Percentiles rank a stretch among this genome's conserved stretches.
phyloP scores from a whole-genome alignment of 2,329 filamentous ascomycete genomes.

The Scedosporium aurantiacum region DNA sequence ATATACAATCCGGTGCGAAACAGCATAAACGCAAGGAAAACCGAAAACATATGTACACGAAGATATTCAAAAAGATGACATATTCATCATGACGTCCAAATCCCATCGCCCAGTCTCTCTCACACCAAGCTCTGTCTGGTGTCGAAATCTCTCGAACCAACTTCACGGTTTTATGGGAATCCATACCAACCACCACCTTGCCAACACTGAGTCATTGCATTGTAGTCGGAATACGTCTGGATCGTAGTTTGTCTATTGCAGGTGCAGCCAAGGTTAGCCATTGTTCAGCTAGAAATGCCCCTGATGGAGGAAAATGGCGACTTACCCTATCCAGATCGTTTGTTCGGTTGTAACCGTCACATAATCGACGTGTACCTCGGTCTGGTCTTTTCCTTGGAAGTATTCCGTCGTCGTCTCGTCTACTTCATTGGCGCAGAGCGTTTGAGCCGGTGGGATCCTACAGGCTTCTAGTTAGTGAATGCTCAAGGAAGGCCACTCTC shows the following conservation, averaged over 20 bases:
- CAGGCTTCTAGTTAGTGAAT: neutral
- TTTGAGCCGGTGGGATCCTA: conserved; percentile 3
- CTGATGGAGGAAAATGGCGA: neutral
- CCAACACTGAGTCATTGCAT: conserved; percentile 7
- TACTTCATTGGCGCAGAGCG: conserved; percentile 2
- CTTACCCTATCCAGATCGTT: conserved; percentile 6
- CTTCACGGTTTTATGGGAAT: neutral
- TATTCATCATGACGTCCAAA: too few species aligned
- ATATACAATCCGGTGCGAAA: too few species aligned
- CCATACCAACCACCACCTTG: conserved; percentile 6
- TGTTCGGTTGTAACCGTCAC: neutral
- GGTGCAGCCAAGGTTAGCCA: neutral
- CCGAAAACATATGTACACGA: too few species aligned
- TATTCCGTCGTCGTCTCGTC: conserved; percentile 1
- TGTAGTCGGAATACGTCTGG: conserved; percentile 2
- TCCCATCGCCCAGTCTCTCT: too few species aligned
- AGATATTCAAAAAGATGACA: too few species aligned
- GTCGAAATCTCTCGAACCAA: too few species aligned
- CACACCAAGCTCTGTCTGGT: too few species aligned
- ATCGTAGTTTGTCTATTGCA: neutral
- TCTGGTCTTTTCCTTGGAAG: conserved; percentile 3
- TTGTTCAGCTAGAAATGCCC: neutral
- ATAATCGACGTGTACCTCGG: neutral
- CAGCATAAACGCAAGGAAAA: too few species aligned
- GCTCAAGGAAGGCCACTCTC: neutral